These are phyloP conservation scores for Rhodosporidiobolus sp. DNA, from an alignment of 768 basidiomycete genomes.

Conservation along the genomic window DNA sequence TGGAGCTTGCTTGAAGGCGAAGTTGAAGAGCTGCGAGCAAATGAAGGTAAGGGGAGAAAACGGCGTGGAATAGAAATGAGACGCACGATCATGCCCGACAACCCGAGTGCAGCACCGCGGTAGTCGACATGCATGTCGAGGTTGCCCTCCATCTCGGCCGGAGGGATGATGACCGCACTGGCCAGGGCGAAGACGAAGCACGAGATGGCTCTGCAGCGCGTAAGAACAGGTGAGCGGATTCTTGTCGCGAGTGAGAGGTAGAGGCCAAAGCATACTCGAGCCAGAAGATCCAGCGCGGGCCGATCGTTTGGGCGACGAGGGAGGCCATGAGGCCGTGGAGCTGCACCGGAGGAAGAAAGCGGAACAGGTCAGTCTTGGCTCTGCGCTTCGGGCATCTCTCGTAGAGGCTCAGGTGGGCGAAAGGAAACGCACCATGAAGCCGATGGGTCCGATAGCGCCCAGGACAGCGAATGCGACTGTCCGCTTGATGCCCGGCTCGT, in stretches of 20 bases:
- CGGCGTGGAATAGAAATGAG: not conserved
- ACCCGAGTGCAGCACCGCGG: not conserved
- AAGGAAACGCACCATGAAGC: not conserved
- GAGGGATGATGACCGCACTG: not conserved
- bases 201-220: not conserved
- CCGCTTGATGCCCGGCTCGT: not conserved
- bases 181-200: not conserved
- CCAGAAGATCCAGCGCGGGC: not conserved
- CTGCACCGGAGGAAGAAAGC: too few species aligned
- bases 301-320: not conserved
- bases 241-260: not conserved
- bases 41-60: not conserved
- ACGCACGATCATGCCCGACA: not conserved
- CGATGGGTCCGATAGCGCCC: not conserved
- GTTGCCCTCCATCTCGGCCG: not conserved
- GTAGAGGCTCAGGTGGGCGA: too few species aligned
- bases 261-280: not conserved
- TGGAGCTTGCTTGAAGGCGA: too few species aligned
- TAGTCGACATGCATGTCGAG: not conserved
- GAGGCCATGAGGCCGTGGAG: not conserved
- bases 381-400: too few species aligned
- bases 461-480: not conserved
- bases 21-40: too few species aligned
- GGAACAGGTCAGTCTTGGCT: too few species aligned
- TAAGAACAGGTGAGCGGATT: not conserved